A percentile compares a stretch with the other conserved stretches of the same genome.
phyloP scores from a whole-genome alignment of 192 early-diverging fungal species.

The Thoreauomyces humboldtii region DNA sequence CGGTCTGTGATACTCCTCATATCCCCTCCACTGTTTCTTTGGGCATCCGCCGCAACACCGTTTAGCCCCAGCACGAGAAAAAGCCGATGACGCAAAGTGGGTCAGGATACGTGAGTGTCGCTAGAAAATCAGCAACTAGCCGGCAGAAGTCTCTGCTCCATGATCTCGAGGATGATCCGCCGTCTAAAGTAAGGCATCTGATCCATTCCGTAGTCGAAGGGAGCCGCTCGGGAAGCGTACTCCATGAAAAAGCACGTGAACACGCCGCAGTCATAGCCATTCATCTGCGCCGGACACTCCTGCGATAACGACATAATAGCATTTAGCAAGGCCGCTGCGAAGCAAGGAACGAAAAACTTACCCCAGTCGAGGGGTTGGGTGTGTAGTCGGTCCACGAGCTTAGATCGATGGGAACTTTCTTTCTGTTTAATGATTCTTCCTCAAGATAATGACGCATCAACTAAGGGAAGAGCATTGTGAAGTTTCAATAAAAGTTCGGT shows the following conservation, averaged over 20 bases:
- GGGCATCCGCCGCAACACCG: no score
- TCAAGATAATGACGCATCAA: slow-evolving; percentile 68
- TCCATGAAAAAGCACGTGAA: slow-evolving; percentile 90
- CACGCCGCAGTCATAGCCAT: slow-evolving; percentile 94
- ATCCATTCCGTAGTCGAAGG: slow-evolving; percentile 70
- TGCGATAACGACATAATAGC: no score
- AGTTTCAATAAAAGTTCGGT: no score
- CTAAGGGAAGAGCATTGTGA: no score
- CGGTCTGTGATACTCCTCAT: no score
- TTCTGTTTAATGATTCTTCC: slow-evolving; percentile 74
- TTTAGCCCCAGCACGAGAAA: no score
- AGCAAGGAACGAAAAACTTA: not conserved
- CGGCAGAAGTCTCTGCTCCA: slow-evolving; percentile 22
- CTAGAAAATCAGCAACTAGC: no score
- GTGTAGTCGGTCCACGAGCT: slow-evolving; percentile 63
- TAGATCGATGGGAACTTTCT: slow-evolving; percentile 55
- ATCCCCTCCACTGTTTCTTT: no score
- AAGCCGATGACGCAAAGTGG: no score
- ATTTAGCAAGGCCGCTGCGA: not conserved
- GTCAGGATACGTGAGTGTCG: no score
- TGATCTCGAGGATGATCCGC: slow-evolving; percentile 76
- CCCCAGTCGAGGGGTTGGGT: no score
- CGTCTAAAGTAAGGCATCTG: slow-evolving; percentile 70
- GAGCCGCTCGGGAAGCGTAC: slow-evolving; percentile 53
- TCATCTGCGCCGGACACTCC: slow-evolving; percentile 78